These are phyloP conservation scores for Vanilla planifolia DNA, from an alignment of 106 monocot genomes.

Conservation along the genomic window DNA sequence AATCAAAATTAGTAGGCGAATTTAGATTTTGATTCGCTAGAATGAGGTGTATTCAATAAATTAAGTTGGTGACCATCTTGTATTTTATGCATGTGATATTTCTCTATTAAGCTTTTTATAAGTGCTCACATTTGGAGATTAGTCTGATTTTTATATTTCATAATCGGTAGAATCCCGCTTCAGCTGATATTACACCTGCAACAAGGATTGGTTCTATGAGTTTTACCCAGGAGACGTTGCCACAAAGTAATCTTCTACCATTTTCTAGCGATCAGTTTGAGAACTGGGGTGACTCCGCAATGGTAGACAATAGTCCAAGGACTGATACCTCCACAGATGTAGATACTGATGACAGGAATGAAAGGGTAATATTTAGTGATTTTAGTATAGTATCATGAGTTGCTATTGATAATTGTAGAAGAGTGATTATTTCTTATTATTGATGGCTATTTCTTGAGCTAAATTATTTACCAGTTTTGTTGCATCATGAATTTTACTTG, in stretches of 20 bases:
- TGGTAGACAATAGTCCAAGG: slow-evolving; percentile 78
- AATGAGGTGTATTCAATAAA: slow-evolving; percentile 1
- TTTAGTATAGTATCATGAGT: no score
- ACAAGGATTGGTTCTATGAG: slow-evolving; percentile 17
- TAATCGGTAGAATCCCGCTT: slow-evolving; percentile 21
- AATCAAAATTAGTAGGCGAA: no score
- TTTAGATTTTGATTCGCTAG: not conserved
- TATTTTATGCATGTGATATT: no score
- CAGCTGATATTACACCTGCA: slow-evolving; percentile 22
- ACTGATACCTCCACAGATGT: slow-evolving; percentile 87
- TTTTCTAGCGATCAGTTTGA: slow-evolving; percentile 40
- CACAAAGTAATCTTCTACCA: slow-evolving; percentile 22
- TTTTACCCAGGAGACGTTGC: slow-evolving; percentile 21
- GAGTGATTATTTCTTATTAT: no score
- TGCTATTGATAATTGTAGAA: no score
- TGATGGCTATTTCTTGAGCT: no score
- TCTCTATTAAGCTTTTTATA: not conserved
- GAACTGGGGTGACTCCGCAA: slow-evolving; percentile 59
- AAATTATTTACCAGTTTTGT: no score
- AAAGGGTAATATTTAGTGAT: slow-evolving; percentile 47
- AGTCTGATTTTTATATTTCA: not conserved
- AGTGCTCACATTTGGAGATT: not conserved
- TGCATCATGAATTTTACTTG: no score
- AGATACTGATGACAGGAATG: slow-evolving; percentile 73
- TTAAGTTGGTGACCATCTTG: slow-evolving; percentile 2